Evolutionary conservation across 192 early-diverging fungal species (phyloP).

Genomic region (Globomyces pollinis-pini): DNA sequence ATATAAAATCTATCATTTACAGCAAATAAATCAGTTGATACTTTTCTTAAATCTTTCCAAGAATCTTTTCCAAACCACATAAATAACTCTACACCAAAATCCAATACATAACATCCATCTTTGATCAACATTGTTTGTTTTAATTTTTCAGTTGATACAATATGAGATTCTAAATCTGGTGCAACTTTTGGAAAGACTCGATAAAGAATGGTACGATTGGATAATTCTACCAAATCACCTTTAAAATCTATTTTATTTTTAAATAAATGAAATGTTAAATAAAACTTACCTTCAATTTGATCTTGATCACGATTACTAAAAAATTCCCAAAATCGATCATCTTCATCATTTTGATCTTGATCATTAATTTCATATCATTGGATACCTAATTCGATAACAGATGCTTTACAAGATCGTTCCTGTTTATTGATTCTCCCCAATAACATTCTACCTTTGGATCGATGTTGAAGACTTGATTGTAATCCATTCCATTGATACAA

Average conservation of each 20-base stretch:
- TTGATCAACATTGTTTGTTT: slow-evolving; percentile 19
- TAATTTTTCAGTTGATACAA: slow-evolving; percentile 19
- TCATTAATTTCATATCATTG: not conserved
- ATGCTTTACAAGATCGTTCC: slow-evolving; percentile 30
- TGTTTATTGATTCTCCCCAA: slow-evolving; percentile 20
- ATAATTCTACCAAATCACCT: not conserved
- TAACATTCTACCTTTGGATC: slow-evolving; percentile 37
- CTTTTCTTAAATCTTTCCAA: not conserved
- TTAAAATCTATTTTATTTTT: not conserved
- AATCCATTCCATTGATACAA: slow-evolving; percentile 44
- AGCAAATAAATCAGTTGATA: slow-evolving; percentile 36
- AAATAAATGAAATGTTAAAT: too few relatives aligned
- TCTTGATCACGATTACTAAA: not conserved
- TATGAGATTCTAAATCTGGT: slow-evolving; percentile 18
- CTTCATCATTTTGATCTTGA: slow-evolving; percentile 18
- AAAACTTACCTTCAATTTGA: not conserved
- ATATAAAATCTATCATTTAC: too few relatives aligned
- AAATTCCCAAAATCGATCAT: not conserved
- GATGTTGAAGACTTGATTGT: slow-evolving; percentile 8
- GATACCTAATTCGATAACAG: slow-evolving; percentile 25
- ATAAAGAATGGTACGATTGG: not conserved
- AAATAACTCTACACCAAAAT: slow-evolving; percentile 38
- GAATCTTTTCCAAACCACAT: slow-evolving; percentile 41
- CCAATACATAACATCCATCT: slow-evolving; percentile 35
- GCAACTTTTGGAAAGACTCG: slow-evolving; percentile 19